These are phyloP conservation scores for Penicillium palitans DNA, from an alignment of 2,329 filamentous ascomycete species.

Conservation along the genomic window DNA sequence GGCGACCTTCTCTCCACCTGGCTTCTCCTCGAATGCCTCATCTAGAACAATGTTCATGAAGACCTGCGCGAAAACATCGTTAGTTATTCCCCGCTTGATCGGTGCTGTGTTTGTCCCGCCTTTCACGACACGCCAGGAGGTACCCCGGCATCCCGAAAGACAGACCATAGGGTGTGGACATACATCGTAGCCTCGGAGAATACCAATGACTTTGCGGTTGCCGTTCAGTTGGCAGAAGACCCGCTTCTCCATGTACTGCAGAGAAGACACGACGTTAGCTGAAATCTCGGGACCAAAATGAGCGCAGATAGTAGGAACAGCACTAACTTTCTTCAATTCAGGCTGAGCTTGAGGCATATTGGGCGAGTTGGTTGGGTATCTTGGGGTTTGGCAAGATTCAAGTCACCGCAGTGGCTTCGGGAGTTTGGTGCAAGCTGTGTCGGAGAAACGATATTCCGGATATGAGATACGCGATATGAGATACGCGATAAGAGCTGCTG, in stretches of 20 bases:
- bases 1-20: conserved; percentile 82
- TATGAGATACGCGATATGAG: conserved; percentile 24
- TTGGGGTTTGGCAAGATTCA: conserved; percentile 24
- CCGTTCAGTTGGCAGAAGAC: conserved; percentile 97
- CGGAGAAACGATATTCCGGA: conserved; percentile 41
- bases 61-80: conserved; percentile 59
- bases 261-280: conserved; percentile 17
- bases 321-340: conserved; percentile 90
- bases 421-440: conserved; percentile 31
- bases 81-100: neutral
- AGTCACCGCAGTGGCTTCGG: conserved; percentile 29
- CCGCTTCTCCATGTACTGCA: conserved; percentile 96
- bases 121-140: too few species aligned
- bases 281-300: neutral
- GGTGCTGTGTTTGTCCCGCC: too few species aligned
- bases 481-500: conserved; percentile 25
- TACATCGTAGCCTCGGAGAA: conserved; percentile 95
- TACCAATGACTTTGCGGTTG: conserved; percentile 93
- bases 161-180: conserved; percentile 32
- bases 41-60: conserved; percentile 98
- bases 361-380: conserved; percentile 31
- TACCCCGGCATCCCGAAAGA: too few species aligned
- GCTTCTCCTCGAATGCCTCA: conserved; percentile 93
- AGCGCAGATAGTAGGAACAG: neutral
- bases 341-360: conserved; percentile 98